Percentiles rank a stretch among this genome's conserved stretches.
Conservation (phyloP, 1,284 basidiomycete species). For the Agaricales sp. region DNA sequence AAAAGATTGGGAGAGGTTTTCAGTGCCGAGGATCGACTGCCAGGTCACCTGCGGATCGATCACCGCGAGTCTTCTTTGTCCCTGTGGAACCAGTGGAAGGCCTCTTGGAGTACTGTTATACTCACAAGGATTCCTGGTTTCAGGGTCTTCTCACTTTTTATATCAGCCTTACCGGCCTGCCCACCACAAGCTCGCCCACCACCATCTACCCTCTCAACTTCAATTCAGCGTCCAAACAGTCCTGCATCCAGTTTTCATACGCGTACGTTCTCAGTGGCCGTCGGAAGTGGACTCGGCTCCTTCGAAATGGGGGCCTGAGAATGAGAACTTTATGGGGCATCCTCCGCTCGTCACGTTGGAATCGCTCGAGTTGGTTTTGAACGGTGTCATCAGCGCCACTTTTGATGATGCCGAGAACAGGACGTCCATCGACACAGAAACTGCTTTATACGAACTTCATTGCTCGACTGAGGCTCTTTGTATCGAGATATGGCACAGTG, state of each 20-base stretch:
- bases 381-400: conserved; percentile 34
- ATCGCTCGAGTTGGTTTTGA: conserved; percentile 34
- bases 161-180: conserved; percentile 10
- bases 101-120: background rate
- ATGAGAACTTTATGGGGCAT: conserved; percentile 29
- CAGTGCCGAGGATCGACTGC: background rate
- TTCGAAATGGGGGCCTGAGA: conserved; percentile 19
- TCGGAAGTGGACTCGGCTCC: conserved; percentile 13
- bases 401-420: conserved; percentile 34
- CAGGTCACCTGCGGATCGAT: background rate
- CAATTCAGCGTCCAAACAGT: conserved; percentile 22
- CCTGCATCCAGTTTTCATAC: conserved; percentile 34
- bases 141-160: conserved; percentile 13
- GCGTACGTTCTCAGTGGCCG: conserved; percentile 25
- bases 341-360: conserved; percentile 50
- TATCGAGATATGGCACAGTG: conserved; percentile 64
- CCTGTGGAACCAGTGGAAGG: background rate
- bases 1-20: background rate
- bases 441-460: conserved; percentile 41
- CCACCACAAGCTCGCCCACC: conserved; percentile 14
- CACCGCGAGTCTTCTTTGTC: background rate
- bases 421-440: conserved; percentile 38
- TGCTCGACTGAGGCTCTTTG: conserved; percentile 51
- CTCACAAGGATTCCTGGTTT: background rate
- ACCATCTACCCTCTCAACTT: conserved; percentile 24